phyloP scores from a whole-genome alignment of 345 rosid species.

The Salix caprea region DNA sequence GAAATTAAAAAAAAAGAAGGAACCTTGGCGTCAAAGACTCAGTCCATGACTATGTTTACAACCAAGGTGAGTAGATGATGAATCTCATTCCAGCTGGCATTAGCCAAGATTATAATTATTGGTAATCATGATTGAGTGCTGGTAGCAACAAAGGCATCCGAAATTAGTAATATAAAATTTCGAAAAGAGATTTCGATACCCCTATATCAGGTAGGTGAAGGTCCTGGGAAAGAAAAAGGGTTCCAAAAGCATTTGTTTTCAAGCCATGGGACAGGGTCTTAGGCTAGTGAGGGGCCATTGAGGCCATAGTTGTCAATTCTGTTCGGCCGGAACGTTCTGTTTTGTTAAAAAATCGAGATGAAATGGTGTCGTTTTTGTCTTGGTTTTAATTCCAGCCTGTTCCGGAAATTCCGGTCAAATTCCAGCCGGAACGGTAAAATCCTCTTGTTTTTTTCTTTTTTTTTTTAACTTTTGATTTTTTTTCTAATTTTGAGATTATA shows the following conservation, averaged over 20 bases:
- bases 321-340: too few relatives aligned
- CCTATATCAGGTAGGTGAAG: neutral
- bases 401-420: too few relatives aligned
- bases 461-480: too few relatives aligned
- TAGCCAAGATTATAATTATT: neutral
- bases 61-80: neutral
- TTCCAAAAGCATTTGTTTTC: neutral
- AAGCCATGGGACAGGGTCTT: neutral
- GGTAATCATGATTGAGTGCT: neutral
- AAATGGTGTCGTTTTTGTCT: too few relatives aligned
- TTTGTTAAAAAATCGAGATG: too few relatives aligned
- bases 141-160: neutral
- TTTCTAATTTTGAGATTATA: too few relatives aligned
- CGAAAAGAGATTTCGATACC: neutral
- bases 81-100: too few relatives aligned
- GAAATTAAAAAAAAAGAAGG: neutral
- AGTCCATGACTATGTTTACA: neutral
- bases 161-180: neutral
- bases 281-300: neutral
- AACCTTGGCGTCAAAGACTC: neutral
- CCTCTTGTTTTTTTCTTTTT: too few relatives aligned
- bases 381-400: too few relatives aligned
- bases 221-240: neutral
- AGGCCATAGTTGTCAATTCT: neutral
- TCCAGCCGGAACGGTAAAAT: too few relatives aligned